phyloP scores from a whole-genome alignment of 2,329 filamentous ascomycete species.

The Penicillium sp. region DNA sequence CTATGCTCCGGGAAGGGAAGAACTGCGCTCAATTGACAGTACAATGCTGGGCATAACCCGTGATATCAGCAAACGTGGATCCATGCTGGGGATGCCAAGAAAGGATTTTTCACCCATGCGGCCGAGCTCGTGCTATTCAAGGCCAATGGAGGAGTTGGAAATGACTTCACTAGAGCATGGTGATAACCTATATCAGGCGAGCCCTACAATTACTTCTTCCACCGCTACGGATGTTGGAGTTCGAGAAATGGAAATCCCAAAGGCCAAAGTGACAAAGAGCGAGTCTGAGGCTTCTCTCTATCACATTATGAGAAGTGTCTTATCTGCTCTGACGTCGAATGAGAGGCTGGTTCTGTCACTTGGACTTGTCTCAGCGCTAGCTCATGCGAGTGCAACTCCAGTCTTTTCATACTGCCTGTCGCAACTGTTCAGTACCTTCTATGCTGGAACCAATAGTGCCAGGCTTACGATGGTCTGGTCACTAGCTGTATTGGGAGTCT shows the following conservation, averaged over 20 bases:
- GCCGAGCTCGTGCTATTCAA: background rate
- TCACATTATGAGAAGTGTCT: conserved; percentile 62
- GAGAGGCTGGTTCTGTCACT: conserved; percentile 53
- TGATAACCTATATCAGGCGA: background rate
- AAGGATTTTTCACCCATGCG: background rate
- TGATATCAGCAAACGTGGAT: conserved; percentile 2
- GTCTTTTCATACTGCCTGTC: conserved; percentile 72
- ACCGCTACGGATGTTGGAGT: background rate
- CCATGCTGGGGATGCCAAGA: background rate
- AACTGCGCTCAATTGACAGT: background rate
- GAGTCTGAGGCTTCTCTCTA: conserved; percentile 32
- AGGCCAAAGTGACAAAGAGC: conserved; percentile 2
- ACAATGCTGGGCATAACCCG: background rate
- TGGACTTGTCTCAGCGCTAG: conserved; percentile 56
- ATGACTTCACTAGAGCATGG: conserved; percentile 7
- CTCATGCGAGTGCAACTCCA: conserved; percentile 63
- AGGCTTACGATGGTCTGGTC: conserved; percentile 60
- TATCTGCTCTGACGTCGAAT: conserved; percentile 54
- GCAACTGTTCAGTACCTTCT: conserved; percentile 65
- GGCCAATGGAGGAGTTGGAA: conserved; percentile 6
- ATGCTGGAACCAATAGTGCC: conserved; percentile 46
- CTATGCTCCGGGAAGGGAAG: background rate
- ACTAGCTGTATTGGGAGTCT: conserved; percentile 61
- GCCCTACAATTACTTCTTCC: background rate
- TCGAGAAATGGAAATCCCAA: background rate